Conservation (phyloP, 257 asterid genomes). For the Cruciata laevipes region DNA sequence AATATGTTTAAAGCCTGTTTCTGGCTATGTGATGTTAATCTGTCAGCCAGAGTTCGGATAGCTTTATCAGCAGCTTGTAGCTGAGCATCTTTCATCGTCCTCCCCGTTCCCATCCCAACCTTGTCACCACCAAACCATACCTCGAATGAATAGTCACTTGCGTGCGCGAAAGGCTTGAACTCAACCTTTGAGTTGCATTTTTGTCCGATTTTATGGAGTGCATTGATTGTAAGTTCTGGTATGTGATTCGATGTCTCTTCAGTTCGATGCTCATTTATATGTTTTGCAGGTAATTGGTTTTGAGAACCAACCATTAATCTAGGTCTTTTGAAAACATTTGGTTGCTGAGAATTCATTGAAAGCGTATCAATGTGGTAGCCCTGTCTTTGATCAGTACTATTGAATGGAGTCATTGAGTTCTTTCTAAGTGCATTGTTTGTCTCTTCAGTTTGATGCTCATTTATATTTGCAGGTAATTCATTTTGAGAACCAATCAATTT, state of each 20-base stretch:
- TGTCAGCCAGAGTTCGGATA: conserved; percentile 69
- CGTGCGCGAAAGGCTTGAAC: conserved; percentile 60
- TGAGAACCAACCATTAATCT: conserved; percentile 36
- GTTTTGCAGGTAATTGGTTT: conserved; percentile 26
- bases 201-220: conserved; percentile 80
- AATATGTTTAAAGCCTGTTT: background rate
- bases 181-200: conserved; percentile 92
- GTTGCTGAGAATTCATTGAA: too few relatives aligned
- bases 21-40: background rate
- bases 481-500: background rate
- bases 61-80: conserved; percentile 97
- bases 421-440: too few relatives aligned
- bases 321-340: conserved; percentile 8
- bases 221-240: conserved; percentile 53
- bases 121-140: conserved; percentile 76
- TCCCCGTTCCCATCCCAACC: conserved; percentile 84
- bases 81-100: conserved; percentile 91
- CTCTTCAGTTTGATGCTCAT: too few relatives aligned
- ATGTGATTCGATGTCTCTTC: conserved; percentile 47
- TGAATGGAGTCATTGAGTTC: too few relatives aligned
- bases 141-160: conserved; percentile 64
- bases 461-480: conserved; percentile 27
- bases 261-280: conserved; percentile 37
- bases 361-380: too few relatives aligned
- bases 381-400: conserved; percentile 64